Percentiles rank a stretch among this genome's conserved stretches.
Conservation (phyloP, 2,329 filamentous ascomycete genomes). For the Ophiognomonia clavigignenti-juglandacearum region DNA sequence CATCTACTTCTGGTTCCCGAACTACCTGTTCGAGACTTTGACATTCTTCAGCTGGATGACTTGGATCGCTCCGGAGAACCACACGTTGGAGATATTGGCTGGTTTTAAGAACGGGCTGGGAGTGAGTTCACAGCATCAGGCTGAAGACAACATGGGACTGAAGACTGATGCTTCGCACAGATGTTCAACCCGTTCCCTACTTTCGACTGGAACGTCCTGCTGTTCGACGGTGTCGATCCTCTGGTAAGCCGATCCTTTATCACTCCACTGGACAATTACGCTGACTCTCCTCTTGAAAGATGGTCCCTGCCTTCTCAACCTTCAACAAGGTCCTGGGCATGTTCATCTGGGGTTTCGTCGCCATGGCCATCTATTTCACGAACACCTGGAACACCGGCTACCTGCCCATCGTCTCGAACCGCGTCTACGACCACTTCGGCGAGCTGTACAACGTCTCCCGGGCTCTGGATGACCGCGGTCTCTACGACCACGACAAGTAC, state of each 20-base stretch:
- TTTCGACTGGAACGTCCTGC: constrained; percentile 34
- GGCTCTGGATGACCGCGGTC: neutral
- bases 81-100: constrained; percentile 25
- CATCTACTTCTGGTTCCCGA: constrained; percentile 46
- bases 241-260: constrained; percentile 10
- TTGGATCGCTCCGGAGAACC: constrained; percentile 44
- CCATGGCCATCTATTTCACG: constrained; percentile 27
- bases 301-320: constrained; percentile 52
- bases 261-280: neutral
- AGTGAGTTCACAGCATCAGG: neutral
- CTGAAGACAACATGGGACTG: neutral
- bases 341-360: constrained; percentile 48
- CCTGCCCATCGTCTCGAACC: constrained; percentile 47
- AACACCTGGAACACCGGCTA: constrained; percentile 27
- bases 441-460: constrained; percentile 38
- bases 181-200: constrained; percentile 31
- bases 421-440: constrained; percentile 46
- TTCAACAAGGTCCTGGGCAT: constrained; percentile 58
- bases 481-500: constrained; percentile 20
- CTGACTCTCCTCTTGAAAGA: constrained; percentile 24
- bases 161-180: neutral
- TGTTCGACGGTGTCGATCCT: constrained; percentile 10
- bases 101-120: constrained; percentile 30
- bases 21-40: constrained; percentile 40
- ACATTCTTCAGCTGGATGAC: constrained; percentile 47